These are phyloP conservation scores for Meyerozyma guilliermondii DNA, from an alignment of 1,139 yeast genomes.

Conservation along the genomic window DNA sequence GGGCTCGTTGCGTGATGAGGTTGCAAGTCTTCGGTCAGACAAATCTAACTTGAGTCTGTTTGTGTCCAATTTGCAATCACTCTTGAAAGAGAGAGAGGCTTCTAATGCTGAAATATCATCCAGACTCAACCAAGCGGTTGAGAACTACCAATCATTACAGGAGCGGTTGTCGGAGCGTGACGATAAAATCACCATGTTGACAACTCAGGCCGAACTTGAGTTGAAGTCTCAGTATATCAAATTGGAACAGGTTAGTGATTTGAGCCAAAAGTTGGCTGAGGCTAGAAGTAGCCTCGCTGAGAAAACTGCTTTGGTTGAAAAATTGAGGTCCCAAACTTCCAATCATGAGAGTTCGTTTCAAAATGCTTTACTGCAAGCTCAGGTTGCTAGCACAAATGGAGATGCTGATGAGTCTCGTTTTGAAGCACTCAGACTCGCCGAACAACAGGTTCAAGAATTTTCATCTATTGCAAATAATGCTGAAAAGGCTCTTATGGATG, in stretches of 20 bases:
- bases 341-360: background rate
- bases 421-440: slow-evolving; percentile 33
- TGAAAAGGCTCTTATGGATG: slow-evolving; percentile 35
- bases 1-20: slow-evolving; percentile 50
- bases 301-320: slow-evolving; percentile 19
- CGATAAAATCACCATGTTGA: slow-evolving; percentile 40
- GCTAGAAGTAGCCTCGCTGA: slow-evolving; percentile 34
- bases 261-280: slow-evolving; percentile 37
- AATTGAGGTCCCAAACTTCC: slow-evolving; percentile 5
- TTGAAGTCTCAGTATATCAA: slow-evolving; percentile 61
- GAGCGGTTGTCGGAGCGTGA: slow-evolving; percentile 48
- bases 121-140: slow-evolving; percentile 47
- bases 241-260: slow-evolving; percentile 55
- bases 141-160: slow-evolving; percentile 48
- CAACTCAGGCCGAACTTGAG: slow-evolving; percentile 52
- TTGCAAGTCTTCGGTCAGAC: slow-evolving; percentile 51
- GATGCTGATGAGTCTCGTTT: background rate
- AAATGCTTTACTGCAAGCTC: background rate
- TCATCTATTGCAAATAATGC: slow-evolving; percentile 37
- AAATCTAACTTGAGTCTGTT: slow-evolving; percentile 55
- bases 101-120: slow-evolving; percentile 47
- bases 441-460: slow-evolving; percentile 34
- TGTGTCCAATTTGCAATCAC: slow-evolving; percentile 56
- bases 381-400: background rate
- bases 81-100: slow-evolving; percentile 59